Percentiles rank a stretch among this genome's conserved stretches.
These are phyloP conservation scores for Suillus clintonianus DNA, from an alignment of 768 basidiomycete genomes.

Conservation along the genomic window DNA sequence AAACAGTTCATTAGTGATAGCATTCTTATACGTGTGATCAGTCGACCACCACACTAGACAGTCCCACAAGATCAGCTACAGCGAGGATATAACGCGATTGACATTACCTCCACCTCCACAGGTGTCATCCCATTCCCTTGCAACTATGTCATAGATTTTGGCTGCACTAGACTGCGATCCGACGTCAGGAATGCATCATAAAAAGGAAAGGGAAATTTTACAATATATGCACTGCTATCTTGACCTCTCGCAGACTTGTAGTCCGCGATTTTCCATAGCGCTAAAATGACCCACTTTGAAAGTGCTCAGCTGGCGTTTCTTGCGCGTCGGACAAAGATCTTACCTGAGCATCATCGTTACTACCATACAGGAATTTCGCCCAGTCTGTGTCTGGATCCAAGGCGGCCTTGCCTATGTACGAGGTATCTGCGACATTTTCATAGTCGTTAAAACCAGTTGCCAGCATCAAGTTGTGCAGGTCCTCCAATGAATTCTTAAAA, in stretches of 20 bases:
- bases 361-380: constrained; percentile 44
- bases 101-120: constrained; percentile 52
- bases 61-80: background rate
- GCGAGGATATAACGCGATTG: background rate
- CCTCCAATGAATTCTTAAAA: constrained; percentile 54
- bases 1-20: constrained; percentile 62
- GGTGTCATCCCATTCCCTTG: constrained; percentile 49
- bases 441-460: constrained; percentile 45
- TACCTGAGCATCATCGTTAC: constrained; percentile 57
- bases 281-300: constrained; percentile 54
- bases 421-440: constrained; percentile 39
- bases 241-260: constrained; percentile 46
- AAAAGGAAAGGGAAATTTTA: constrained; percentile 17
- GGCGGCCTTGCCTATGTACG: constrained; percentile 47
- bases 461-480: constrained; percentile 61
- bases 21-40: constrained; percentile 58
- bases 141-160: constrained; percentile 53
- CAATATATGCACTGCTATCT: constrained; percentile 19
- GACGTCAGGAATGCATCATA: constrained; percentile 26
- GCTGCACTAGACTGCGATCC: constrained; percentile 45
- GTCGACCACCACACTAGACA: constrained; percentile 57
- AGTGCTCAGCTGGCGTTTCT: background rate
- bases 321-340: constrained; percentile 2
- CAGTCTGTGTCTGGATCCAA: constrained; percentile 44
- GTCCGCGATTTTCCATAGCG: constrained; percentile 59